Base-by-base conservation (phyloP, 768 basidiomycete genomes). In the Coprinopsis cinerea region DNA sequence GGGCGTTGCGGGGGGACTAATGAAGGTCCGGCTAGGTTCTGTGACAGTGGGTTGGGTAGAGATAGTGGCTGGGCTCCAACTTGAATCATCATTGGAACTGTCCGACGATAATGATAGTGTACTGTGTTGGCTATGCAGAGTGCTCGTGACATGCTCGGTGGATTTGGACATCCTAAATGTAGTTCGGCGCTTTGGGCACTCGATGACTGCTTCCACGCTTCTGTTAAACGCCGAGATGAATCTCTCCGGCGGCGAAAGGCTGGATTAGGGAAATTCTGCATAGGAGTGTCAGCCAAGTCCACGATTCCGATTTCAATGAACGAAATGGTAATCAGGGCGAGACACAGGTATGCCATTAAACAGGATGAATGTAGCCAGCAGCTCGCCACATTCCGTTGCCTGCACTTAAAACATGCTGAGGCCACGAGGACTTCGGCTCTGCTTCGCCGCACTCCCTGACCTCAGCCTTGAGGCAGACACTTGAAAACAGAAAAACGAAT, bases 261-360 rank as follows among this genome's bases (percentile, higher is more conserved):
- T 45, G 22, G 26, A 51, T 51, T 51, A 51, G 49, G 49, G 36
- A 42, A 42, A 51, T 51, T 51, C 49, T 51, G 49, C n/a, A 18
- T 34, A 18, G 28, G 22, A 27, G 26, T 11, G 49, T 51, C 49
- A 51, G 49, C 34, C 32, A 44, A 7, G 24, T 39, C 18, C 18
- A 20, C n/a, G n/a, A n/a, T n/a, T n/a, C n/a, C n/a, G n/a, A n/a
- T 6, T 10, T 43, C 41, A 5, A 43, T 43, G 18, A 24, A 9
- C 23, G 41, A 25, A 43, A 34, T 9, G 9, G 9, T n/a, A 34
- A 34, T 34, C n/a, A 9, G n/a, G 30, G 30, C n/a, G n/a, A n/a
- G 30, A 34, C 30, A 9, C 30, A 9, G 30, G n/a, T 34, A 34
- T 9, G 30, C 9, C 30, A 34, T n/a, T n/a, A n/a, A 34, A 43